phyloP scores from a whole-genome alignment of 768 basidiomycete species.

The Serendipita indica region DNA sequence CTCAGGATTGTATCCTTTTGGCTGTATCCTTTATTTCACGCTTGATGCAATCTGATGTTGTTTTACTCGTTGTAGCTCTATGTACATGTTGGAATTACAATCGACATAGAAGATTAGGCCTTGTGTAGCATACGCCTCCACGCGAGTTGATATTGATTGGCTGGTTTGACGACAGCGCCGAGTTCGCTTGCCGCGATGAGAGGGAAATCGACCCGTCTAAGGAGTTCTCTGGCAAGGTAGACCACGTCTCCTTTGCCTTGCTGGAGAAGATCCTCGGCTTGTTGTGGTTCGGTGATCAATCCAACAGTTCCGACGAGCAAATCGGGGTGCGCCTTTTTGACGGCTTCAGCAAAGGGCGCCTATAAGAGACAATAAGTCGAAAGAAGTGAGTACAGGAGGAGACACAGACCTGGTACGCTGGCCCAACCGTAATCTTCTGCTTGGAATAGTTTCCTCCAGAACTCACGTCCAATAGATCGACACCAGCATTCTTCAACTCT shows the following conservation, averaged over 20 bases:
- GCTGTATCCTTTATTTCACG: too few relatives aligned
- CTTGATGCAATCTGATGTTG: too few relatives aligned
- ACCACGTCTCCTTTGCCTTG: slow-evolving; percentile 55
- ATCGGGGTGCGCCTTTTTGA: slow-evolving; percentile 45
- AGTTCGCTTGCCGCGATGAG: slow-evolving; percentile 47
- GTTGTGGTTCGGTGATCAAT: slow-evolving; percentile 47
- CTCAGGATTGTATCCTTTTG: too few relatives aligned
- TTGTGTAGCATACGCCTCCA: slow-evolving; percentile 29
- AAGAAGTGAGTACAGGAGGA: neutral
- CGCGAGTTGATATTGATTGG: slow-evolving; percentile 56
- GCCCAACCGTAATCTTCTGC: slow-evolving; percentile 41
- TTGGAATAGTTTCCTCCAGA: slow-evolving; percentile 48
- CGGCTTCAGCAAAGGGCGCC: slow-evolving; percentile 52
- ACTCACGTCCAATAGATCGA: slow-evolving; percentile 65
- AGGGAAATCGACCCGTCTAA: slow-evolving; percentile 53
- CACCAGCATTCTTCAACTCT: slow-evolving; percentile 42
- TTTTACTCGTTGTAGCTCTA: too few relatives aligned
- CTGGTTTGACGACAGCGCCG: slow-evolving; percentile 47
- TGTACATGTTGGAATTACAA: too few relatives aligned
- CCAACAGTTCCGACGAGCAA: slow-evolving; percentile 52
- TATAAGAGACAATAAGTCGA: slow-evolving; percentile 26
- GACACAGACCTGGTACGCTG: slow-evolving; percentile 46
- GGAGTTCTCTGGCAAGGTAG: slow-evolving; percentile 48
- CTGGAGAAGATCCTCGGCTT: slow-evolving; percentile 50
- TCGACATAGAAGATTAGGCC: neutral